Conservation (phyloP, 2,329 filamentous ascomycete species). For the Ramichloridium luteum region DNA sequence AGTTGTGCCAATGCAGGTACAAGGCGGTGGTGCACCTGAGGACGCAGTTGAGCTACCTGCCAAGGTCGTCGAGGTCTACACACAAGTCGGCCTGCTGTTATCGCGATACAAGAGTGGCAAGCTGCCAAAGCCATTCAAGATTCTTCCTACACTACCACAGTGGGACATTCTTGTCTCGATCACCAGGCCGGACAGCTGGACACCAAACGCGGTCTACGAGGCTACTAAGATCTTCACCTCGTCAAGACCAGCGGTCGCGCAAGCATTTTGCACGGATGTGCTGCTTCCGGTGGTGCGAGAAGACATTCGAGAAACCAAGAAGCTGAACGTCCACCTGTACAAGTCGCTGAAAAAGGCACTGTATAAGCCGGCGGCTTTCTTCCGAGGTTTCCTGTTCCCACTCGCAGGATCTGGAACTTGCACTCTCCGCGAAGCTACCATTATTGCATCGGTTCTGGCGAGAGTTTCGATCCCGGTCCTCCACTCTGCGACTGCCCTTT, state of each 20-base stretch:
- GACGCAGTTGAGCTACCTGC: constrained; percentile 78
- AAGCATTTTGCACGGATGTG: constrained; percentile 76
- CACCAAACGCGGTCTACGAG: constrained; percentile 72
- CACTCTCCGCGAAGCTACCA: constrained; percentile 82
- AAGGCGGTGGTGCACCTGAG: constrained; percentile 48
- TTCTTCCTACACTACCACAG: constrained; percentile 79
- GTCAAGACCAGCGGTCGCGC: constrained; percentile 63
- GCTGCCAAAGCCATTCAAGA: constrained; percentile 94
- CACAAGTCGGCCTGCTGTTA: constrained; percentile 80
- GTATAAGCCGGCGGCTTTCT: constrained; percentile 91
- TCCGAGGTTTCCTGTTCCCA: constrained; percentile 91
- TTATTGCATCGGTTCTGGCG: constrained; percentile 74
- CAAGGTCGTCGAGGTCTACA: constrained; percentile 89
- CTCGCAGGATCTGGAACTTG: constrained; percentile 76
- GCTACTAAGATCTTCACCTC: constrained; percentile 89
- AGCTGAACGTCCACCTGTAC: constrained; percentile 91
- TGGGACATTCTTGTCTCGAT: constrained; percentile 82
- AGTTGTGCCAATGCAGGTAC: constrained; percentile 45
- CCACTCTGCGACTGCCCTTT: constrained; percentile 82
- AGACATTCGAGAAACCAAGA: constrained; percentile 87
- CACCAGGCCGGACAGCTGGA: constrained; percentile 68
- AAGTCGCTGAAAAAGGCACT: constrained; percentile 83
- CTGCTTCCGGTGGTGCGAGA: constrained; percentile 84
- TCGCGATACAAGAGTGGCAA: constrained; percentile 93
- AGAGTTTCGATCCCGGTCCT: constrained; percentile 80